Evolutionary conservation across 2,329 filamentous ascomycete genomes (phyloP).

Genomic region (Sclerotinia minor): DNA sequence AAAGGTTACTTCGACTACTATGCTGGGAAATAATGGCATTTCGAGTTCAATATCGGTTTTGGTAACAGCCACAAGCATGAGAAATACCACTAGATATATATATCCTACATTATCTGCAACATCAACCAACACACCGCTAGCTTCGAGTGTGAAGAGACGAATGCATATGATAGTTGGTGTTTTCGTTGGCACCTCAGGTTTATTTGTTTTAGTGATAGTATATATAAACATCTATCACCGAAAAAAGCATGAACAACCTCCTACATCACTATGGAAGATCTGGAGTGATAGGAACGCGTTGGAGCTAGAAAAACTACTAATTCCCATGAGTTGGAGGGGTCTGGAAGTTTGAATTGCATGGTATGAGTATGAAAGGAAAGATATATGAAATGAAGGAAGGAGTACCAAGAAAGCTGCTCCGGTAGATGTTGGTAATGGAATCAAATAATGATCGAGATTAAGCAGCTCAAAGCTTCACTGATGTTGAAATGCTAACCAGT

Average conservation of each 20-base stretch:
- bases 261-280: not conserved
- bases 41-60: not conserved
- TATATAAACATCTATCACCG: not conserved
- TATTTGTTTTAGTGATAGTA: not conserved
- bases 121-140: not conserved
- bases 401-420: not conserved
- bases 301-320: slow-evolving; percentile 15
- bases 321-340: slow-evolving; percentile 15
- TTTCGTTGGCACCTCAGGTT: not conserved
- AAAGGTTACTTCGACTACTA: not conserved
- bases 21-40: not conserved
- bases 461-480: not conserved
- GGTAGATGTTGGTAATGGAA: not conserved
- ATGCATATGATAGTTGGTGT: slow-evolving; percentile 12
- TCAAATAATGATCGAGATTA: too few species aligned
- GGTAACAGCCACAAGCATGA: not conserved
- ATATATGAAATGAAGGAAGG: slow-evolving; percentile 9
- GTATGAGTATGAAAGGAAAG: not conserved
- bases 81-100: not conserved
- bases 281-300: not conserved
- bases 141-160: not conserved
- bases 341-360: slow-evolving; percentile 19
- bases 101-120: not conserved
- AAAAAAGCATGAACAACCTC: not conserved
- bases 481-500: not conserved